Base-by-base conservation (phyloP, 192 early-diverging fungal species). In the Umbelopsis ramanniana region DNA sequence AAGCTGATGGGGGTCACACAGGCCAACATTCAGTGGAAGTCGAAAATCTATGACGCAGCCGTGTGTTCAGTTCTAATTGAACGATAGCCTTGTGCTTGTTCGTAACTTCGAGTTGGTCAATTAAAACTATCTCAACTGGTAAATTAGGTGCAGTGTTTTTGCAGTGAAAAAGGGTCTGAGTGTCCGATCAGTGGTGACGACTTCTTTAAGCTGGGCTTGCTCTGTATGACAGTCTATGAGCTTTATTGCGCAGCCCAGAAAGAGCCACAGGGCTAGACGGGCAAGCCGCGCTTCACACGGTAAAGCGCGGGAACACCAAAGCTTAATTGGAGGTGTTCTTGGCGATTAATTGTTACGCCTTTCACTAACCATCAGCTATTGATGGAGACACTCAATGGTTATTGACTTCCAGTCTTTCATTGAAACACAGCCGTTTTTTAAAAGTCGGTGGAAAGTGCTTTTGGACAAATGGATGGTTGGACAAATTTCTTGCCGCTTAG, bases 251-350 rank as follows among this genome's bases (percentile, higher is more conserved):
- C 40, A 43, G 1, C 29, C 3, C 29, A 43, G 22, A 54, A 54
- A 12, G 26, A 63, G 57, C 57, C 57, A 63, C 57, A 35, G 11
- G 40, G 40, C 11, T 43, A 12, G 17, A 6, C 17, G 33, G 57
- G 33, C 17, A 21, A 50, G 48, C 57, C 17, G 26, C 57, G 29
- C 33, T 63, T 63, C 57, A 63, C 57, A 63, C 57, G 57, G 57
- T 35, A 63, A 63, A 63, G 57, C 57, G 33, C 57, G 57, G 57
- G 57, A 63, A 63, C 57, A 37, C 26, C 33, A 63, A 63, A 63
- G 57, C 57, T 33, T 63, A 63, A 63, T 29, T 19, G 26, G 57
- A 17, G 26, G 19, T 9, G 10, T 37, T 63, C 11, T 43, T 7
- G 40, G 6, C 40, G 40, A 43, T 43, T 7, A 43, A 43, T 7